Evolutionary conservation across 2,329 filamentous ascomycete species (phyloP).

Genomic region (Sporothrix curviconia): DNA sequence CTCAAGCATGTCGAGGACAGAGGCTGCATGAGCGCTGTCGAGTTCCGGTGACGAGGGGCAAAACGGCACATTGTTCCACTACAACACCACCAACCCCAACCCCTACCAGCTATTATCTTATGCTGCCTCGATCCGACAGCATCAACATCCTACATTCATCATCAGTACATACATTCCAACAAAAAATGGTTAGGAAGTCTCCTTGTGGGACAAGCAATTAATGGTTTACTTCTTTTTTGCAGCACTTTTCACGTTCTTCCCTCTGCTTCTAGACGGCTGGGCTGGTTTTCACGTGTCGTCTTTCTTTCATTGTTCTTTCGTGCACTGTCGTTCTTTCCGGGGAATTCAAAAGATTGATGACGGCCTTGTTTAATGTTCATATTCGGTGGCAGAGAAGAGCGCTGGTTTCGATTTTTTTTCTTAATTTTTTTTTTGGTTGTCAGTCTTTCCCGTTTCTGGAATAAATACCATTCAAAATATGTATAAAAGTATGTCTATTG

Average conservation of each 20-base stretch:
- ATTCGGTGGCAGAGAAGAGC: background rate
- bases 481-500: too few relatives aligned
- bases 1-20: slow-evolving; percentile 79
- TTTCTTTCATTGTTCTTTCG: background rate
- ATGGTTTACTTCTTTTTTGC: background rate
- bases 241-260: background rate
- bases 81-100: background rate
- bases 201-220: background rate
- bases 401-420: background rate
- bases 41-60: slow-evolving; percentile 67
- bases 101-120: background rate
- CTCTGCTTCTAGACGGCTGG: background rate
- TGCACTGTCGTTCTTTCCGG: background rate
- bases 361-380: too few relatives aligned
- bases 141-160: background rate
- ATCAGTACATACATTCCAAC: too few relatives aligned
- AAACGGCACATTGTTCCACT: background rate
- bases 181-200: too few relatives aligned
- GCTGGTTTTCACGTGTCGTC: background rate
- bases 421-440: background rate
- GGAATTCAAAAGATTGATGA: background rate
- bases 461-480: too few relatives aligned
- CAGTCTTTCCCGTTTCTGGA: too few relatives aligned
- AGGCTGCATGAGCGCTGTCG: slow-evolving; percentile 78
- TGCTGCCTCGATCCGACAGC: background rate